Base-by-base conservation (phyloP, 257 asterid species). In the Osmanthus fragrans region DNA sequence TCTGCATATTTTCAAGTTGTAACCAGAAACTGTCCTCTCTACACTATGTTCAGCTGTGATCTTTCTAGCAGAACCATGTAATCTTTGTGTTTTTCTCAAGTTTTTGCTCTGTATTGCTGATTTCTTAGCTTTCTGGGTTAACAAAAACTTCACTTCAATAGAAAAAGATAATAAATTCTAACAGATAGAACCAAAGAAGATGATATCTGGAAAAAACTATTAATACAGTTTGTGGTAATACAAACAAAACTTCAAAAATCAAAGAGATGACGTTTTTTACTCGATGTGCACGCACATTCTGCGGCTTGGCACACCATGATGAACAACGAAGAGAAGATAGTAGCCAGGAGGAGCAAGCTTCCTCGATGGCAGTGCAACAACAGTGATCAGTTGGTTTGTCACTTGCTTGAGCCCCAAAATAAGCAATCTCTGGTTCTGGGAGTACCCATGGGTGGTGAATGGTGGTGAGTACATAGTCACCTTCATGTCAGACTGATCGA, bases 401-500 rank as follows among this genome's bases (percentile, higher is more conserved):
- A 86, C 83, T 0, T 16, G 0, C 29, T 19, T 86, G 39, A 89
- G 33, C 73, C 86, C 86, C 91, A 96, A 75, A 69, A 92, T 79
- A 0, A 96, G 80, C 89, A 93, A 34, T 40, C 99, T 88, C 85
- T 96, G 98, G 85, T 86, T 89, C 70, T 83, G 88, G 0, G 99
- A 96, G 84, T 88, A 93, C 2, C 99, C 98, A 56, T 93, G 98
- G 15, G 99, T 93, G 27, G 99, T 96, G 79, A 96, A 96, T 2
- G 98, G 98, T 16, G 98, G 97, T 2, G 95, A 81, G 73, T 88
- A 93, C 97, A 93, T 88, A 0, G 96, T 90, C 15, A 93, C 92
- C 85, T 85, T 89, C 11, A 87, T 64, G 0, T 85, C 84, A 0
- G 58, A 32, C 67, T n/a, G 12, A 8, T n/a, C 77, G 5, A 84